Percentiles rank a stretch among this genome's conserved stretches.
phyloP scores from a whole-genome alignment of 805 yeast species.

The Wickerhamiella occidentalis region DNA sequence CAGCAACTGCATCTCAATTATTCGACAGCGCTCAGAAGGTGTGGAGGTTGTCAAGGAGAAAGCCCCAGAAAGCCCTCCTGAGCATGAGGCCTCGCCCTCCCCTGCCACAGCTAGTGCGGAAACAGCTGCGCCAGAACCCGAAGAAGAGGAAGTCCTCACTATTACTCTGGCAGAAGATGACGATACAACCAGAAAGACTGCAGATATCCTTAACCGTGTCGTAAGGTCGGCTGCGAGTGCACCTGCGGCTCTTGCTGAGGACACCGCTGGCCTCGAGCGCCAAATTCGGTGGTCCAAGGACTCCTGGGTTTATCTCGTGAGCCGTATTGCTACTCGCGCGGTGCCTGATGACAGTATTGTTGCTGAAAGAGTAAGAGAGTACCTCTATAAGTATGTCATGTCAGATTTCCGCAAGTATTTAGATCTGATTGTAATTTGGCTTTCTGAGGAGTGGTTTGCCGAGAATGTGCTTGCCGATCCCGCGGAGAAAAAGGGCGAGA shows the following conservation, averaged over 20 bases:
- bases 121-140: not conserved
- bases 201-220: not conserved
- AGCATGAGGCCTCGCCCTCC: not conserved
- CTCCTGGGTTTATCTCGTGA: constrained; percentile 64
- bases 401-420: constrained; percentile 60
- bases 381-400: constrained; percentile 60
- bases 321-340: constrained; percentile 77
- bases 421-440: constrained; percentile 77
- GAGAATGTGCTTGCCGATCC: constrained; percentile 50
- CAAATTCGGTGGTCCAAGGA: constrained; percentile 39
- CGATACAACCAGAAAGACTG: constrained; percentile 27
- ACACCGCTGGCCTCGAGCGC: constrained; percentile 1
- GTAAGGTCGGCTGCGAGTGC: not conserved
- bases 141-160: not conserved
- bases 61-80: constrained; percentile 10
- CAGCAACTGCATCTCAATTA: constrained; percentile 54
- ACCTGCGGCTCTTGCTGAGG: not conserved
- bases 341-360: constrained; percentile 27
- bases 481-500: constrained; percentile 74
- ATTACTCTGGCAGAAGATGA: constrained; percentile 14
- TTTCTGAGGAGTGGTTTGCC: constrained; percentile 87
- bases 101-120: not conserved
- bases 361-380: constrained; percentile 48
- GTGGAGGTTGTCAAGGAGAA: constrained; percentile 28
- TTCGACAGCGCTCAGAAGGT: constrained; percentile 51